Evolutionary conservation across 768 basidiomycete species (phyloP), one percentile per base, ranked within the genome.

Genomic region (Auricularia cornea): DNA sequence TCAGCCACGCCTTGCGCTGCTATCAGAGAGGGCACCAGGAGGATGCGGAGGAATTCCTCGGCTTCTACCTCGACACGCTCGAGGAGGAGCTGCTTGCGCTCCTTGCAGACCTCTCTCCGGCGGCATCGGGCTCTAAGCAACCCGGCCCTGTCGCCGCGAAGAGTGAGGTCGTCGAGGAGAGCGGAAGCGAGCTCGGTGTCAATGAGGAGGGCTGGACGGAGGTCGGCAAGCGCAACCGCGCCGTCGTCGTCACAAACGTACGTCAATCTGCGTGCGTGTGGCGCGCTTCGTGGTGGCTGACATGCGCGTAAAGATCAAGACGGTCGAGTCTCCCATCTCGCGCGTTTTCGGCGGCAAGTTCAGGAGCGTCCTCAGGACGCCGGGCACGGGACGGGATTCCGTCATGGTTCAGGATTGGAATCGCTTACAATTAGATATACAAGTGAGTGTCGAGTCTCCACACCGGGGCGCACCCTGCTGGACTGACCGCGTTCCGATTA

Each of bases 31-130:
- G 94, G 0, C 91, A 94, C 64, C 96, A 99, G 76, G 96, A 99
- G 73, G 96, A 99, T 64, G 96, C 95, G 11, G 95, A 99, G 74
- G 96, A 99, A 74, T 98, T 97, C 74, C 79, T 98, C n/a, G 96
- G 96, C 3, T 98, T 97, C 76, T 96, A 92, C 76, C 80, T 98
- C 29, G 94, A 98, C 69, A 91, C 94, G 0, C 78, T 99, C 4
- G 93, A 96, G 73, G 96, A 99, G 72, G 96, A 98, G 76, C 72
- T 98, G 12, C 75, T 92, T 3, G 79, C 81, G 3, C 75, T 96
- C n/a, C 74, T 84, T 6, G 78, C 84, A 5, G 79, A 85, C 0
- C 69, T 87, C 18, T 72, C 76, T 12, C 76, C 81, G 2, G 72
- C 79, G 11, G 68, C 75, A n/a, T 29, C 28, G 28, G 28, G 54